Evolutionary conservation across 2,329 filamentous ascomycete genomes (phyloP).

Genomic region (Phialemoniopsis sp.): DNA sequence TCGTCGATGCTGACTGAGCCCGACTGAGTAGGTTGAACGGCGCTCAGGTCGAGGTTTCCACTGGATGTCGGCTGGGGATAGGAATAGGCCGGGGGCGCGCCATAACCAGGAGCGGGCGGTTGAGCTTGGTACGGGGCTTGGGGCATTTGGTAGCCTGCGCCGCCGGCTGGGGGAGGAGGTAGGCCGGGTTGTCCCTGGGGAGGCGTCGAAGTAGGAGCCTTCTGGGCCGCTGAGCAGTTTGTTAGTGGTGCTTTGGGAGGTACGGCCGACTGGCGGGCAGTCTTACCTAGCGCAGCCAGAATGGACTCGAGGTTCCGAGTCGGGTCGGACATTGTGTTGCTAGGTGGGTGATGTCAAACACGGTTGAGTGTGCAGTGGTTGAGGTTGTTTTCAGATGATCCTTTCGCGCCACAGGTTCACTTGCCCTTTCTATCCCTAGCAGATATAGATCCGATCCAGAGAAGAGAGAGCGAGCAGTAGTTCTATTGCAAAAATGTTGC

Average conservation of each 20-base stretch:
- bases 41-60: constrained; percentile 75
- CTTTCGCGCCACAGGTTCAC: too few relatives aligned
- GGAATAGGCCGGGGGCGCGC: constrained; percentile 12
- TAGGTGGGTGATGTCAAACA: too few relatives aligned
- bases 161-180: neutral
- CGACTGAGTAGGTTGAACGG: constrained; percentile 73
- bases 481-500: too few relatives aligned
- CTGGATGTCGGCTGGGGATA: constrained; percentile 65
- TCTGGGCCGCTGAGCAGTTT: constrained; percentile 14
- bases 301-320: constrained; percentile 15
- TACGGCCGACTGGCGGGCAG: neutral
- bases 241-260: constrained; percentile 11
- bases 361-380: too few relatives aligned
- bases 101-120: constrained; percentile 10
- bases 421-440: too few relatives aligned
- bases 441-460: too few relatives aligned
- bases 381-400: too few relatives aligned
- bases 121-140: constrained; percentile 10
- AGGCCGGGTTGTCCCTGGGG: constrained; percentile 5
- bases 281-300: constrained; percentile 16
- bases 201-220: constrained; percentile 6
- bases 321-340: constrained; percentile 10
- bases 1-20: constrained; percentile 82
- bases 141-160: constrained; percentile 6
- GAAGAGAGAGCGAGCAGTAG: too few relatives aligned